Evolutionary conservation across 495 filamentous ascomycete species (phyloP).

Genomic region (Massariosphaeria phaeospora): DNA sequence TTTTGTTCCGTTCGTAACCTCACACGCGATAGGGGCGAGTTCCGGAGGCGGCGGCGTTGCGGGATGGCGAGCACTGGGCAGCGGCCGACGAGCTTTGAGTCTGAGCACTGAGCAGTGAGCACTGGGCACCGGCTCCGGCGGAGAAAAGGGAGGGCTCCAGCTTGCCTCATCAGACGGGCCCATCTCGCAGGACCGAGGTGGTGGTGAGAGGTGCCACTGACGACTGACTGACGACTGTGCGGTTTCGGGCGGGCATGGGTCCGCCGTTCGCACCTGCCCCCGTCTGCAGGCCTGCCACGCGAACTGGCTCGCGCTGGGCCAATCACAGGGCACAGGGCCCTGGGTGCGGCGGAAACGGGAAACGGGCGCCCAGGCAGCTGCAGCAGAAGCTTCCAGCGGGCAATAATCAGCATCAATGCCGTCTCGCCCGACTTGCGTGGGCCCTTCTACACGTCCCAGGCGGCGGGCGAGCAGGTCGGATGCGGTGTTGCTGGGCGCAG

Average conservation of each 20-base stretch:
- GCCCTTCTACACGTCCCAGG: neutral
- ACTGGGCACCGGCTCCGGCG: too few species aligned
- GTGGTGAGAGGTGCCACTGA: too few species aligned
- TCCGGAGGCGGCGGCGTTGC: too few species aligned
- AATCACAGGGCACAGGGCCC: constrained; percentile 2
- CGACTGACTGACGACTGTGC: neutral
- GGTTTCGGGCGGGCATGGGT: neutral
- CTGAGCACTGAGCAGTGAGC: too few species aligned
- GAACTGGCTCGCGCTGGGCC: neutral
- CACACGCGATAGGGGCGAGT: too few species aligned
- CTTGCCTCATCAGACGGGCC: too few species aligned
- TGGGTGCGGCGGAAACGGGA: neutral
- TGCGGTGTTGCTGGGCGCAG: neutral
- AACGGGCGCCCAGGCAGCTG: neutral
- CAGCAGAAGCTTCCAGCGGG: constrained; percentile 2
- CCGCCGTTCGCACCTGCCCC: neutral
- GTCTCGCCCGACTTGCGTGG: neutral
- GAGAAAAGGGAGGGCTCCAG: too few species aligned
- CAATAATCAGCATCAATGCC: too few species aligned
- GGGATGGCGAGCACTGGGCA: too few species aligned
- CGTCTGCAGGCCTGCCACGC: constrained; percentile 17
- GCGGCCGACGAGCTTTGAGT: too few species aligned
- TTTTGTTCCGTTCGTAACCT: constrained; percentile 1
- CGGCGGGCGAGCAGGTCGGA: neutral
- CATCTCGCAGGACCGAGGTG: too few species aligned